A percentile compares a stretch with the other conserved stretches of the same genome.
Conservation (phyloP, 2,329 filamentous ascomycete genomes). For the Bretziella fagacearum region DNA sequence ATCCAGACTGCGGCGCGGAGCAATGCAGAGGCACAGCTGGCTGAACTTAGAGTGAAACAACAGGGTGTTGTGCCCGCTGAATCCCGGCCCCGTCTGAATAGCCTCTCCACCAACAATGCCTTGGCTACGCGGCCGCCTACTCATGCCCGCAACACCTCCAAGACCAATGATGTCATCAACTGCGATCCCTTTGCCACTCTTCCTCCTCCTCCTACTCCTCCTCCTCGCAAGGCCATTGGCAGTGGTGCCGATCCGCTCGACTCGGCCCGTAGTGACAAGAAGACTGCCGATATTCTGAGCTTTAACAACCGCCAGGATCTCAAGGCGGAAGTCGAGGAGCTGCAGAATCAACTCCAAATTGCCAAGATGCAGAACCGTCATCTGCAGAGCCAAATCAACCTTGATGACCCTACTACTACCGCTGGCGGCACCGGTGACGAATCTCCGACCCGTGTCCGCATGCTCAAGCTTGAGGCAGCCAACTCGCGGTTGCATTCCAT, state of each 20-base stretch:
- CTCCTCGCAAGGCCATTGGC: conserved; percentile 39
- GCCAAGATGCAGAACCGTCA: conserved; percentile 91
- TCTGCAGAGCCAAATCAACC: conserved; percentile 71
- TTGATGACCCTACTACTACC: conserved; percentile 20
- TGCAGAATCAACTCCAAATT: conserved; percentile 87
- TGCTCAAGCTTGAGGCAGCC: conserved; percentile 82
- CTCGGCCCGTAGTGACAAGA: conserved; percentile 66
- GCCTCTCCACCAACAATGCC: conserved; percentile 71
- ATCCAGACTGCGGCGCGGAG: conserved; percentile 65
- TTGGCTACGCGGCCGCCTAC: conserved; percentile 58
- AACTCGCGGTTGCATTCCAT: conserved; percentile 86
- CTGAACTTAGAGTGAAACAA: conserved; percentile 47
- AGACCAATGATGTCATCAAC: conserved; percentile 20
- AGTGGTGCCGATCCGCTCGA: conserved; percentile 41
- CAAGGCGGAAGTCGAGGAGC: conserved; percentile 74
- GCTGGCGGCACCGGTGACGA: conserved; percentile 24
- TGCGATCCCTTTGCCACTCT: not conserved
- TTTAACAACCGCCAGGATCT: conserved; percentile 84
- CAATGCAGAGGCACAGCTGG: conserved; percentile 68
- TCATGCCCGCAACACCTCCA: conserved; percentile 44
- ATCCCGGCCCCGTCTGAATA: conserved; percentile 53
- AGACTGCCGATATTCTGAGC: conserved; percentile 57
- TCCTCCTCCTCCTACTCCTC: conserved; percentile 22
- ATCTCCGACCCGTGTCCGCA: conserved; percentile 60
- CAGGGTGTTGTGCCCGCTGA: conserved; percentile 20